phyloP scores from a whole-genome alignment of 1,139 yeast species.

The Pichia sp. region DNA sequence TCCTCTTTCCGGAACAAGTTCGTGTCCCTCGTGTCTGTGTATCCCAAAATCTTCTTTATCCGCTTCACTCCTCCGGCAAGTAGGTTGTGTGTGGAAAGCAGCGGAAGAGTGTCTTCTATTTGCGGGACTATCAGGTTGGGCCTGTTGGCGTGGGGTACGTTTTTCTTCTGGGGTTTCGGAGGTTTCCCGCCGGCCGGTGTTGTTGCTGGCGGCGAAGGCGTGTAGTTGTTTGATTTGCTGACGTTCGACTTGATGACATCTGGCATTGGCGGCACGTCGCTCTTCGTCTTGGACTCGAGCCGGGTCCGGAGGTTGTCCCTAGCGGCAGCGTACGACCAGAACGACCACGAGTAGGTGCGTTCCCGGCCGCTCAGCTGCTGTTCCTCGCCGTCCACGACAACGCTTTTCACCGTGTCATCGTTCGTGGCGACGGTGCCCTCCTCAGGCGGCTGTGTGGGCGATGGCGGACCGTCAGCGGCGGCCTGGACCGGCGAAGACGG shows the following conservation, averaged over 20 bases:
- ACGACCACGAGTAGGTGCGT: slow-evolving; percentile 26
- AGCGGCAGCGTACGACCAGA: slow-evolving; percentile 21
- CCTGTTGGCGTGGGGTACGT: background rate
- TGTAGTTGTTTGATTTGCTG: slow-evolving; percentile 13
- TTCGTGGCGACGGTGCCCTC: slow-evolving; percentile 2
- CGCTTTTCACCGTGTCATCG: background rate
- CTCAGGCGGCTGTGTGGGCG: background rate
- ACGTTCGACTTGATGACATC: slow-evolving; percentile 30
- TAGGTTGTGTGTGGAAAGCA: slow-evolving; percentile 20
- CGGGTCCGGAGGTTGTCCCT: background rate
- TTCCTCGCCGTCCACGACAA: slow-evolving; percentile 13
- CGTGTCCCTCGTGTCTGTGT: slow-evolving; percentile 9
- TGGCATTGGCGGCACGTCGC: slow-evolving; percentile 10
- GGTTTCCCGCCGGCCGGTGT: background rate
- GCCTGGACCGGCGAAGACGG: background rate
- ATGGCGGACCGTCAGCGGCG: background rate
- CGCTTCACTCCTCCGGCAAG: slow-evolving; percentile 18
- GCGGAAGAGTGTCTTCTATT: slow-evolving; percentile 33
- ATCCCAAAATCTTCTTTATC: slow-evolving; percentile 21
- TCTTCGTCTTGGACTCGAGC: background rate
- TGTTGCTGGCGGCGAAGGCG: background rate
- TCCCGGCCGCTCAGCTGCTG: background rate
- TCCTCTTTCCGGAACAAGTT: slow-evolving; percentile 31
- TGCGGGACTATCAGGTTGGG: slow-evolving; percentile 33
- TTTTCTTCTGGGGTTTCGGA: background rate